Base-by-base conservation (phyloP, 1,284 basidiomycete genomes). In the Leccinum pachyderme region DNA sequence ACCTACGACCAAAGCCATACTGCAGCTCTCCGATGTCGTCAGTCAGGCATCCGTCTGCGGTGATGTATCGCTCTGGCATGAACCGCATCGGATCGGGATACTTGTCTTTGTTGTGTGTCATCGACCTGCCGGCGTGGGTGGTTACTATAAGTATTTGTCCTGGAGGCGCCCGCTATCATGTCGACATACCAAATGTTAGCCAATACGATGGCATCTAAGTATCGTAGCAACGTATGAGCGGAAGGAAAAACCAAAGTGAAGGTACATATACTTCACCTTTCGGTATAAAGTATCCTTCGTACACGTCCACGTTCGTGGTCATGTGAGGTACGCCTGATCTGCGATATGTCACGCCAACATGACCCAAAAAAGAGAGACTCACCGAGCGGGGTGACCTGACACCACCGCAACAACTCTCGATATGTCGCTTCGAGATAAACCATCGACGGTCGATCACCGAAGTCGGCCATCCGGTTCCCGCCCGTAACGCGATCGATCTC, bases 1-100 rank as follows among this genome's bases (percentile, higher is more conserved):
- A 65, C 70, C 73, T 67, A 8, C 77, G 70, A 24, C 77, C 77
- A 48, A 75, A 80, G 0, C 79, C 77, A 54, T 74, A 78, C 8
- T 75, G 69, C 1, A 67, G 65, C 7, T 75, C 73, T 6, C 69
- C 68, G 2, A 73, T 72, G 50, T 78, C 72, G 25, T 63, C 59
- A 2, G 59, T 64, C 15, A 66, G 59, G 2, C 66, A 55, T 3
- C 61, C 66, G 18, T 59, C 32, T 22, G 44, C 51, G 25, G 51
- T 59, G 11, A 73, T 56, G 56, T 63, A 76, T 39, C 72, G 39
- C 18, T 70, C 69, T 0, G 72, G 73, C 49, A 64, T 64, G 58
- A 75, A 75, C 12, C 51, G 50, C 49, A 68, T 68, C 18, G 68
- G 66, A 11, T 73, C 61, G 3, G 64, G 61, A 53, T 69, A 71